Evolutionary conservation across 129 eudicot genomes (phyloP).

Genomic region (Chrysanthemum lavandulifolium): DNA sequence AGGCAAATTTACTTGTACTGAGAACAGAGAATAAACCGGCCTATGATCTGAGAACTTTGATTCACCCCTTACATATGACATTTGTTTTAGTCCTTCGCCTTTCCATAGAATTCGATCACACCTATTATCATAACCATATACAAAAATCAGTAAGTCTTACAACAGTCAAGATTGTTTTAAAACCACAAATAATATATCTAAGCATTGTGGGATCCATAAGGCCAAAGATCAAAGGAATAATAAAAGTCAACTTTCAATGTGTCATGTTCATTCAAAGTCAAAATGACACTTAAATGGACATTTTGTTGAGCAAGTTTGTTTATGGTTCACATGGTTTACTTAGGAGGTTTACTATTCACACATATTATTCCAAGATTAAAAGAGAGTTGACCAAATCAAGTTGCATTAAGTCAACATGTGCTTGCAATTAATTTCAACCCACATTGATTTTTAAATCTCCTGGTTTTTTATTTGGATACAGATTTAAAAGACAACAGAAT

Average conservation of each 20-base stretch:
- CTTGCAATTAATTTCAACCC: slow-evolving; percentile 2
- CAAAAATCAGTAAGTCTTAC: not conserved
- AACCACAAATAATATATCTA: not conserved
- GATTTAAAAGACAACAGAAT: not conserved
- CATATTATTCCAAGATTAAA: not conserved
- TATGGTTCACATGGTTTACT: slow-evolving; percentile 15
- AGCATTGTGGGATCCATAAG: slow-evolving; percentile 15
- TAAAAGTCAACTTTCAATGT: slow-evolving; percentile 22
- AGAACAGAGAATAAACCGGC: slow-evolving; percentile 73
- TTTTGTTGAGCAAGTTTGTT: slow-evolving; percentile 26
- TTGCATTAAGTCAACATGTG: slow-evolving; percentile 21
- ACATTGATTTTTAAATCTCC: not conserved
- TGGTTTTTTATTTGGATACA: not conserved
- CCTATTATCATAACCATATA: slow-evolving; percentile 41
- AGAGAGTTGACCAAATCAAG: slow-evolving; percentile 25
- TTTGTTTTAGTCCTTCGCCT: slow-evolving; percentile 81
- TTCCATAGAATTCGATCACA: slow-evolving; percentile 90
- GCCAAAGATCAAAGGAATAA: slow-evolving; percentile 5
- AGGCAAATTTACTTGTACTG: slow-evolving; percentile 41
- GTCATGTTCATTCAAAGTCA: slow-evolving; percentile 23
- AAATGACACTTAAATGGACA: slow-evolving; percentile 14
- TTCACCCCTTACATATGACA: slow-evolving; percentile 63
- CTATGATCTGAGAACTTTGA: slow-evolving; percentile 85
- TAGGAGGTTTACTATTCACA: no score
- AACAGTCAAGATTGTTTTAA: not conserved